Conservation (phyloP, 2,329 filamentous ascomycete genomes). For the Penicillium aurantiogriseum region DNA sequence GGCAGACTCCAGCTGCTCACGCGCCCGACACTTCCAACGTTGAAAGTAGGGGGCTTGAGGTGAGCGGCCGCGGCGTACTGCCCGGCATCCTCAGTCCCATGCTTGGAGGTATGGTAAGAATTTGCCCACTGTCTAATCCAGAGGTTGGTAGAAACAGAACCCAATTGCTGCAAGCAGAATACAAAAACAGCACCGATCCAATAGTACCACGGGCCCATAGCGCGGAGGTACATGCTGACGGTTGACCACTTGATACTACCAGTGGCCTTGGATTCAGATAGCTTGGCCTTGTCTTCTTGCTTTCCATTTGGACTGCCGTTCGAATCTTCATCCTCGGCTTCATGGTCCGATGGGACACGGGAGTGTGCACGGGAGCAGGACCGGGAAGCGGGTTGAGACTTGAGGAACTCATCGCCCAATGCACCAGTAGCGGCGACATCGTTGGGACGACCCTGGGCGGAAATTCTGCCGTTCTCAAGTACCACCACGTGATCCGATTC, state of each 20-base stretch:
- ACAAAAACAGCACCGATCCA: constrained; percentile 75
- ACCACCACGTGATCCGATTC: constrained; percentile 77
- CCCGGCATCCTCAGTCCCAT: constrained; percentile 29
- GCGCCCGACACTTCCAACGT: constrained; percentile 37
- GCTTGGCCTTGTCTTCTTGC: constrained; percentile 49
- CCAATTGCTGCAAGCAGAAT: constrained; percentile 79
- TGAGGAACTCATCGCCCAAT: constrained; percentile 80
- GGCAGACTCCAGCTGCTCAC: constrained; percentile 31
- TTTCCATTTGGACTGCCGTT: constrained; percentile 49
- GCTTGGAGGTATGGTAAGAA: constrained; percentile 64
- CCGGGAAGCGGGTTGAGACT: constrained; percentile 69
- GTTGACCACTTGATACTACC: constrained; percentile 88
- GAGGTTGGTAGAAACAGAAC: constrained; percentile 81
- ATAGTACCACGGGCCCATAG: constrained; percentile 98
- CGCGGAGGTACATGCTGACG: constrained; percentile 76
- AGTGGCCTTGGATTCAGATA: constrained; percentile 73
- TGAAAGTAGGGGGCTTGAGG: constrained; percentile 40
- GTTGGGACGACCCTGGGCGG: constrained; percentile 70
- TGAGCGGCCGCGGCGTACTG: constrained; percentile 43
- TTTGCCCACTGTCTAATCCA: constrained; percentile 98
- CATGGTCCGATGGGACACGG: constrained; percentile 70
- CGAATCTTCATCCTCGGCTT: constrained; percentile 49
- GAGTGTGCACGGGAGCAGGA: constrained; percentile 73
- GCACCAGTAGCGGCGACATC: constrained; percentile 84
- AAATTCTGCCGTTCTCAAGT: constrained; percentile 81